phyloP scores from a whole-genome alignment of 2,329 filamentous ascomycete genomes.

The Pseudocercospora vitis region DNA sequence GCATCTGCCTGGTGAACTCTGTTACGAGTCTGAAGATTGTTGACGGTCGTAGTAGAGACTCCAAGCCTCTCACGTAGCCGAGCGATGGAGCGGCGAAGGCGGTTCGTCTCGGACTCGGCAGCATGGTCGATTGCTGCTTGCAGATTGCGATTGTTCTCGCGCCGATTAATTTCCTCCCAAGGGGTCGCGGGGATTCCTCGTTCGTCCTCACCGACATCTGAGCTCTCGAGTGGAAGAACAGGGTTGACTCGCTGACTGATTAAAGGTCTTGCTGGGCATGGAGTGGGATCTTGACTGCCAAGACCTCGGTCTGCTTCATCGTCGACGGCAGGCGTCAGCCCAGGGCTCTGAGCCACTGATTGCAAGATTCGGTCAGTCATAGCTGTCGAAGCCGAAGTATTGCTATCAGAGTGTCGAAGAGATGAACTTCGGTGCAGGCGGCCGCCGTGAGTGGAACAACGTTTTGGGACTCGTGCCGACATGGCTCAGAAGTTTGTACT shows the following conservation, averaged over 20 bases:
- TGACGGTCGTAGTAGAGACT: background rate
- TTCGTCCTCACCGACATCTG: background rate
- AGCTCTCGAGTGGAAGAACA: background rate
- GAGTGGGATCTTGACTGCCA: background rate
- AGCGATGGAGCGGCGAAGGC: background rate
- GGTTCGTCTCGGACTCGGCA: background rate
- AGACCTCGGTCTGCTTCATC: background rate
- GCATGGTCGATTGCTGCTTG: background rate
- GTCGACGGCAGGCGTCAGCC: background rate
- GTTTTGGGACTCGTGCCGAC: background rate
- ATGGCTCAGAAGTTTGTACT: background rate
- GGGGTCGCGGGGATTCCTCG: slow-evolving; percentile 4
- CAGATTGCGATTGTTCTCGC: slow-evolving; percentile 8
- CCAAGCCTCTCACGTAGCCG: background rate
- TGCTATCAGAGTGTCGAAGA: background rate
- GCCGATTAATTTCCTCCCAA: background rate
- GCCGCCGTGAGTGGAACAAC: background rate
- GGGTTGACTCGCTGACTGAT: background rate
- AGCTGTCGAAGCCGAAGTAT: background rate
- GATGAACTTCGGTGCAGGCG: slow-evolving; percentile 3
- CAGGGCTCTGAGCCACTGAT: background rate
- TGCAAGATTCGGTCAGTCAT: background rate
- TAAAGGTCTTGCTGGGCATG: background rate
- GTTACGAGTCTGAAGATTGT: slow-evolving; percentile 4
- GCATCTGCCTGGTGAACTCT: slow-evolving; percentile 4